These are phyloP conservation scores for Penicillium egyptiacum DNA, from an alignment of 495 filamentous ascomycete genomes.

Conservation along the genomic window DNA sequence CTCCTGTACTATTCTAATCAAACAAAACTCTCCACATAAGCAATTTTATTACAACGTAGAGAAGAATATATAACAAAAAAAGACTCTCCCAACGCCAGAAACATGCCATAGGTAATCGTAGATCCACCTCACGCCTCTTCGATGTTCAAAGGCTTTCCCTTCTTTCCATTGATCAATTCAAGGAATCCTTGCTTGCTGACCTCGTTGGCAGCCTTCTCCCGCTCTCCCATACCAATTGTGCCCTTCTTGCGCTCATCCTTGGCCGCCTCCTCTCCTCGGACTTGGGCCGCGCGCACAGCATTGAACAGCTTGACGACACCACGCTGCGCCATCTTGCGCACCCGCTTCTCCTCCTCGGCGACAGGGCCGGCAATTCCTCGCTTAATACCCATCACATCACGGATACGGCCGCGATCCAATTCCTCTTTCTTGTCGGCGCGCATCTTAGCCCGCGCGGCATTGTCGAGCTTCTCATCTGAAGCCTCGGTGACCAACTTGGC, in stretches of 20 bases:
- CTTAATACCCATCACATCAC: constrained; percentile 70
- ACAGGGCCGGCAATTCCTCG: constrained; percentile 51
- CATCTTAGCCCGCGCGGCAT: constrained; percentile 73
- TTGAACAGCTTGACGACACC: constrained; percentile 96
- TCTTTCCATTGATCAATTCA: constrained; percentile 72
- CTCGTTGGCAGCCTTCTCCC: constrained; percentile 83
- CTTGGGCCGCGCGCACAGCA: constrained; percentile 87
- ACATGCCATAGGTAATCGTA: constrained; percentile 38
- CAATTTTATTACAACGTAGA: constrained; percentile 22
- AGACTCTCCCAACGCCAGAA: constrained; percentile 38
- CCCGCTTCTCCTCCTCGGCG: constrained; percentile 72
- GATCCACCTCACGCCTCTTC: constrained; percentile 45
- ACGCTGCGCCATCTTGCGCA: constrained; percentile 83
- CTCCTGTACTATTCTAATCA: constrained; percentile 31
- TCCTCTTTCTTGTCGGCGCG: constrained; percentile 78
- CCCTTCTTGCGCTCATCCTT: constrained; percentile 66
- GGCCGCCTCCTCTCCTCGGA: constrained; percentile 74
- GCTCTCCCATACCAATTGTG: constrained; percentile 68
- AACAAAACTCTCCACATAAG: constrained; percentile 26
- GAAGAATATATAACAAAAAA: constrained; percentile 22
- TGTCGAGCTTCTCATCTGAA: constrained; percentile 73
- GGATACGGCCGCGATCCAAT: constrained; percentile 81
- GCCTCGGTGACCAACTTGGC: constrained; percentile 62
- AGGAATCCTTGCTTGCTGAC: constrained; percentile 96
- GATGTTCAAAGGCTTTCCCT: constrained; percentile 50